Evolutionary conservation across 2,329 filamentous ascomycete species (phyloP).

Genomic region (Aspergillus costaricaensis): DNA sequence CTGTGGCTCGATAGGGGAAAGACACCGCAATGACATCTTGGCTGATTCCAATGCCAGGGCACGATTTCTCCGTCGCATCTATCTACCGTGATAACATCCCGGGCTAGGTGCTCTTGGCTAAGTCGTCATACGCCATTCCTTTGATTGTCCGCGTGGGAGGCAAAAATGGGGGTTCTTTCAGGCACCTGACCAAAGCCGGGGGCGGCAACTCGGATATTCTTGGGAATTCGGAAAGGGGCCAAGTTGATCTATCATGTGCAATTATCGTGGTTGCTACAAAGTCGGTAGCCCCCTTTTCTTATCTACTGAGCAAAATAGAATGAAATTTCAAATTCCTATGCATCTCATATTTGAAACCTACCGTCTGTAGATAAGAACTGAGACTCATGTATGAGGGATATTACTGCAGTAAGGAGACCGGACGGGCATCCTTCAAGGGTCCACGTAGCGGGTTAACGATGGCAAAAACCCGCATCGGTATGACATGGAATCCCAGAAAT

Average conservation of each 20-base stretch:
- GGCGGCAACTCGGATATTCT: conserved; percentile 3
- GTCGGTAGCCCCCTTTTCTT: neutral
- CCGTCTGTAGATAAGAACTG: neutral
- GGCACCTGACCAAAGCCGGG: neutral
- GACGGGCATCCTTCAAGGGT: too few species aligned
- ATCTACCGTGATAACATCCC: neutral
- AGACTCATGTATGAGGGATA: neutral
- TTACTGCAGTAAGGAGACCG: neutral
- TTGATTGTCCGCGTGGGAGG: neutral
- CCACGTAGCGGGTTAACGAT: neutral
- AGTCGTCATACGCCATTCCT: neutral
- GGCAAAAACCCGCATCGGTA: neutral
- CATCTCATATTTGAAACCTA: neutral
- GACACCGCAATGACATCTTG: neutral
- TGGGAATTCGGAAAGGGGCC: neutral
- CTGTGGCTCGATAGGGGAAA: neutral
- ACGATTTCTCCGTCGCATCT: neutral
- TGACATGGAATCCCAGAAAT: neutral
- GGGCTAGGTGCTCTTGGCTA: neutral
- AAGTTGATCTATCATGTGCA: conserved; percentile 4
- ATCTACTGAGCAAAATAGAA: neutral
- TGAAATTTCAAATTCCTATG: too few species aligned
- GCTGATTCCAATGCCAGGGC: neutral
- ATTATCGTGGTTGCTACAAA: neutral
- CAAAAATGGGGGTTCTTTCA: neutral